phyloP scores from a whole-genome alignment of 2,329 filamentous ascomycete species.

The Mariannaea sp. region DNA sequence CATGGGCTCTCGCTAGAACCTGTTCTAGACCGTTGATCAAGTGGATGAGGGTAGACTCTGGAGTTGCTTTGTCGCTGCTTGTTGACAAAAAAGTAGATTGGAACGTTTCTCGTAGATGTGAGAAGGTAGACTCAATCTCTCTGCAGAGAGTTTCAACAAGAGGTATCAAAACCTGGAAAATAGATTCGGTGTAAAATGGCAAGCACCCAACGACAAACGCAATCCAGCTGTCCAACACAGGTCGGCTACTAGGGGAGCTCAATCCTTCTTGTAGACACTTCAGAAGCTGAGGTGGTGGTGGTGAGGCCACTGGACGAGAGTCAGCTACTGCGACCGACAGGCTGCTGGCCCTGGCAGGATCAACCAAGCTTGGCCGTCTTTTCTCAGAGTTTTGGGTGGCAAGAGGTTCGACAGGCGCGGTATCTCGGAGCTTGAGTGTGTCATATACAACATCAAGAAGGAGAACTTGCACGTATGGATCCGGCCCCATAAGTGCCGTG shows the following conservation, averaged over 20 bases:
- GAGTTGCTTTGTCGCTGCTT: constrained; percentile 44
- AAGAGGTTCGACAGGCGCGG: constrained; percentile 46
- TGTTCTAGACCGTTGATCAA: constrained; percentile 93
- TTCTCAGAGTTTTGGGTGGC: constrained; percentile 55
- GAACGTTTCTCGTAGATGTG: constrained; percentile 70
- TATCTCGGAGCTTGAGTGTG: constrained; percentile 68
- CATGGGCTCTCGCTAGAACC: constrained; percentile 84
- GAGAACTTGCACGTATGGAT: constrained; percentile 75
- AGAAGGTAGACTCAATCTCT: constrained; percentile 75
- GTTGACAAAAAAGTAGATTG: constrained; percentile 36
- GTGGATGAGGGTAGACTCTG: constrained; percentile 77
- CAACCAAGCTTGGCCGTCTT: constrained; percentile 45
- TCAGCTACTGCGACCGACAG: constrained; percentile 45
- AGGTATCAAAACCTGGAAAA: constrained; percentile 89
- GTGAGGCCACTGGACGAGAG: constrained; percentile 23
- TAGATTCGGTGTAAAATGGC: constrained; percentile 79
- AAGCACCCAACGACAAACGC: constrained; percentile 81
- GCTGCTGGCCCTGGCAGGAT: constrained; percentile 48
- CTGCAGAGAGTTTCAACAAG: constrained; percentile 87
- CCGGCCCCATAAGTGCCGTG: constrained; percentile 62
- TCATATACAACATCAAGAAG: constrained; percentile 79
- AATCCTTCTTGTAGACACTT: constrained; percentile 84
- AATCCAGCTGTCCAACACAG: constrained; percentile 90
- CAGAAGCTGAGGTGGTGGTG: constrained; percentile 74
- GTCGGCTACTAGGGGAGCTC: constrained; percentile 71